phyloP scores from a whole-genome alignment of 164 flowering plant species.

The Akebia trifoliata region DNA sequence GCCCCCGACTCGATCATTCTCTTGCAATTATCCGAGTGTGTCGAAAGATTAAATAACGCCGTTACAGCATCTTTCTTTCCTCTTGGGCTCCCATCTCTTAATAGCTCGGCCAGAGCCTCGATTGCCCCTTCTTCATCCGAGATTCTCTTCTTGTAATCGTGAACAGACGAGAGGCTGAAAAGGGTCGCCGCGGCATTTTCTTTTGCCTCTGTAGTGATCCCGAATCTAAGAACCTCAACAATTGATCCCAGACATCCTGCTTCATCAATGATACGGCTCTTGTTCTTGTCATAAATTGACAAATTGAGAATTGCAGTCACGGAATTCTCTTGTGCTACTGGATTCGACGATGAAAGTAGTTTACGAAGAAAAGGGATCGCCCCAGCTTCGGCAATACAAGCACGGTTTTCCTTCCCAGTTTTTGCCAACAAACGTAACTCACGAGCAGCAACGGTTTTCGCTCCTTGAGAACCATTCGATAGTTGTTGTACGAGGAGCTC shows the following conservation, averaged over 20 bases:
- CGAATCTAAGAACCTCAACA: constrained; percentile 63
- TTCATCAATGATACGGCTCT: constrained; percentile 71
- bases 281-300: constrained; percentile 83
- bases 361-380: constrained; percentile 77
- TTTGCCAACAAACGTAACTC: constrained; percentile 81
- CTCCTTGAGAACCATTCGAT: constrained; percentile 46
- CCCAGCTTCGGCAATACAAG: constrained; percentile 89
- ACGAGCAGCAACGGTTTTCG: constrained; percentile 65
- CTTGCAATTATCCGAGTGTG: constrained; percentile 59
- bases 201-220: constrained; percentile 68
- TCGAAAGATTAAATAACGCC: constrained; percentile 79
- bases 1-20: constrained; percentile 76
- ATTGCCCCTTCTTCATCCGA: constrained; percentile 69
- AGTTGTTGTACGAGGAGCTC: constrained; percentile 59
- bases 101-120: constrained; percentile 56
- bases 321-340: constrained; percentile 83
- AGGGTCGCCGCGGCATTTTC: constrained; percentile 98
- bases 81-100: constrained; percentile 59
- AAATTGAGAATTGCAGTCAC: constrained; percentile 91
- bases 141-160: constrained; percentile 76
- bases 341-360: constrained; percentile 51
- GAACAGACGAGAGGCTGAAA: constrained; percentile 90
- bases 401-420: constrained; percentile 83
- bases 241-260: constrained; percentile 66
- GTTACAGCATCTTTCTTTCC: constrained; percentile 92